Evolutionary conservation across 768 basidiomycete species (phyloP), one percentile per base, ranked within the genome.

Genomic region (Amanita inopinata): DNA sequence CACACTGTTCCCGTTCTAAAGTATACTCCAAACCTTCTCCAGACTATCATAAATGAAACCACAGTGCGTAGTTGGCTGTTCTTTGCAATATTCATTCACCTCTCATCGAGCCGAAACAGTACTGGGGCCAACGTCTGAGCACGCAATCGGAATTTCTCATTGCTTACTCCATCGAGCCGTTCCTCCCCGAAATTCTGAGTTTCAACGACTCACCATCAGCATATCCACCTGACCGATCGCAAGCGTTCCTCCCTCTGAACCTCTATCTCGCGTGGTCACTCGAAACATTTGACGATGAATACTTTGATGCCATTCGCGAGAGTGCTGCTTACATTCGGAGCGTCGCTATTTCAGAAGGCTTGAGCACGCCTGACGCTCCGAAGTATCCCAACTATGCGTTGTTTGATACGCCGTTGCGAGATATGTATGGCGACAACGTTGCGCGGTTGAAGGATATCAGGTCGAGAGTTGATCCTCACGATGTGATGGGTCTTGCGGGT

Each of bases 401-500:
- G 10, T 56, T 50, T 17, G 63, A 64, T 44, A 74, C 71, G 12
- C 62, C 70, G 3, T 36, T 73, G 28, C 56, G 63, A 38, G 49
- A 53, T 11, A 61, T 78, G 23, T 73, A 68, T 43, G 71, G 70
- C 2, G 47, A 24, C 3, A 67, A 71, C 42, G 34, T 76, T 5
- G 48, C 46, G 17, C 52, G 46, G 47, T 45, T 74, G 45, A 41
- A 50, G 40, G 44, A 30, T 17, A 56, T 74, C 12, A 68, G 63
- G 51, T 46, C 46, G 46, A 46, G 33, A 36, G 60, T 70, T 41
- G 75, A 78, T 51, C 73, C 74, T 0, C 37, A 55, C 14, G 61
- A 68, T 45, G 63, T 76, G 41, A 77, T 78, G 73, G 63, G 61
- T 17, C 61, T 73, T 7, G 61, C 73, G 9, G 74, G 73, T 11